phyloP scores from a whole-genome alignment of 129 eudicot genomes.

The Glebionis coronaria region DNA sequence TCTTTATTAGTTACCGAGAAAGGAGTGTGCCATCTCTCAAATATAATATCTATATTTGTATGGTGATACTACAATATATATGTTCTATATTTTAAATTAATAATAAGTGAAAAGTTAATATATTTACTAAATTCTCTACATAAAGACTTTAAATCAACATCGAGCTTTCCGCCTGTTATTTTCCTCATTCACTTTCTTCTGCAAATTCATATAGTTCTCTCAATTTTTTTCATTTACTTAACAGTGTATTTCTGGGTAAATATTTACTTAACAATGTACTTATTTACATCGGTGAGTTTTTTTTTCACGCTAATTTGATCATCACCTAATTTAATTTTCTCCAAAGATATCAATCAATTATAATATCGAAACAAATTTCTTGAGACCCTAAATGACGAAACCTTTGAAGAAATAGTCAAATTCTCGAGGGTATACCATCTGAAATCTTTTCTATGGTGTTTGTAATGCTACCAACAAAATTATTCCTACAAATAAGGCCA shows the following conservation, averaged over 20 bases:
- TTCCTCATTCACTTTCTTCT: background rate
- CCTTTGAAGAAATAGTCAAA: background rate
- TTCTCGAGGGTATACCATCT: background rate
- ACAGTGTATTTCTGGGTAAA: too few species aligned
- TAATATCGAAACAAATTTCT: background rate
- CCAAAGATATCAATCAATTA: background rate
- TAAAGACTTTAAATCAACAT: background rate
- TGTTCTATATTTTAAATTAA: too few species aligned
- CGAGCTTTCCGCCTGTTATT: background rate
- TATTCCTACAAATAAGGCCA: conserved; percentile 12
- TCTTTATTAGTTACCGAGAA: too few species aligned
- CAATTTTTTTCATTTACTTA: too few species aligned
- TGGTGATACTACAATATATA: too few species aligned
- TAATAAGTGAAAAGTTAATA: background rate
- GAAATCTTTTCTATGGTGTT: conserved; percentile 19
- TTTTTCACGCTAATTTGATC: background rate
- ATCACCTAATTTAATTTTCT: background rate
- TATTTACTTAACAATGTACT: too few species aligned
- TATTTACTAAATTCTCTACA: background rate
- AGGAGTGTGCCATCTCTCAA: too few species aligned
- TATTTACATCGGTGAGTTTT: too few species aligned
- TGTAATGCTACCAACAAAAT: background rate
- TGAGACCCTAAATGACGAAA: conserved; percentile 1
- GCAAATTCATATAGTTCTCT: too few species aligned
- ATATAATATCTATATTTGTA: too few species aligned